A percentile compares a stretch with the other conserved stretches of the same genome.
Conservation (phyloP, 106 monocot genomes). For the Acanthochlamys bracteata region DNA sequence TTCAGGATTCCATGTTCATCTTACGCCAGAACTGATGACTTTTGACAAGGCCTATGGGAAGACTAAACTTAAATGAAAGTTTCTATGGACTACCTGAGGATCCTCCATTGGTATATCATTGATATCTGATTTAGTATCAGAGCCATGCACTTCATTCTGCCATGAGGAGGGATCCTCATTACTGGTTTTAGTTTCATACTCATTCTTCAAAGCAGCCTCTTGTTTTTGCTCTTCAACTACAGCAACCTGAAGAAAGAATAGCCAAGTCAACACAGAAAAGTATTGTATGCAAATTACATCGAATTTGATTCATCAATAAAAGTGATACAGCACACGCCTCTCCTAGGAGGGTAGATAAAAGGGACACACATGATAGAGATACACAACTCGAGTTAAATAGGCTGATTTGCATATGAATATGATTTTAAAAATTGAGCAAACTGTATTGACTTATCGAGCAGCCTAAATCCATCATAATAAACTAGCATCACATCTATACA, state of each 20-base stretch:
- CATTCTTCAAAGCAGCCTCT: slow-evolving; percentile 39
- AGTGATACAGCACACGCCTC: background rate
- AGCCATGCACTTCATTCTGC: slow-evolving; percentile 13
- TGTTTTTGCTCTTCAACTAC: slow-evolving; percentile 58
- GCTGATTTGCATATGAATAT: no score
- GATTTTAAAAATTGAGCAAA: no score
- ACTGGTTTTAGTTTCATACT: slow-evolving; percentile 42
- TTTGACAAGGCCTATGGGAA: background rate
- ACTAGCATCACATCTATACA: no score
- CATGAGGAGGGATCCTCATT: slow-evolving; percentile 27
- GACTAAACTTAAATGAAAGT: background rate
- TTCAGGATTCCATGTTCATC: background rate
- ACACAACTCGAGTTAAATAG: no score
- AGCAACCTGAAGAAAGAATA: slow-evolving; percentile 27
- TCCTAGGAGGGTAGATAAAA: no score
- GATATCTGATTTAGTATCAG: slow-evolving; percentile 38
- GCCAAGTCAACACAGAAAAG: background rate
- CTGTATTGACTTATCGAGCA: no score
- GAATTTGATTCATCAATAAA: background rate
- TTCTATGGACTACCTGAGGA: slow-evolving; percentile 30
- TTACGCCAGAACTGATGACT: background rate
- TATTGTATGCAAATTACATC: background rate
- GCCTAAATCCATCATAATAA: no score
- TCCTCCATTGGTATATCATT: slow-evolving; percentile 51
- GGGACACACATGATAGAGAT: no score